Evolutionary conservation across 73 alveolate genomes (phyloP).

Genomic region (Paramecium octaurelia): DNA sequence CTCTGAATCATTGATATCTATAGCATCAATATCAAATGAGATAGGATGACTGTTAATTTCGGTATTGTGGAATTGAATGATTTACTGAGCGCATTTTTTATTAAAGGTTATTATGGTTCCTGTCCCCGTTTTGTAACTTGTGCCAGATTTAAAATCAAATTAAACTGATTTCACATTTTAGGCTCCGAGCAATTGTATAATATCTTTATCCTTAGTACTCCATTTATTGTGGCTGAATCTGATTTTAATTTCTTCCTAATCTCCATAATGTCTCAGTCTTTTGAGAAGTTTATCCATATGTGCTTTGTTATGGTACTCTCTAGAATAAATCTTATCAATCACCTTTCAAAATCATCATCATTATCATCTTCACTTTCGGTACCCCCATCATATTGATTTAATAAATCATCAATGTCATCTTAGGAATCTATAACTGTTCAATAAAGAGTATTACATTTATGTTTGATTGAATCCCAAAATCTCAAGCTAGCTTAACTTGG

Average conservation of each 20-base stretch:
- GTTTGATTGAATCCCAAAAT: slow-evolving; percentile 38
- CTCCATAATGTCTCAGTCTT: slow-evolving; percentile 1
- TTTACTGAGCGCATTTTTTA: not conserved
- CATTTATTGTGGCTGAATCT: not conserved
- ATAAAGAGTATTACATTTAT: not conserved
- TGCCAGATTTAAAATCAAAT: not conserved
- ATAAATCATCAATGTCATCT: slow-evolving; percentile 27
- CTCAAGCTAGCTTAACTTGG: not conserved
- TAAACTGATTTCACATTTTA: not conserved
- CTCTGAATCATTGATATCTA: not conserved
- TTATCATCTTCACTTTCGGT: not conserved
- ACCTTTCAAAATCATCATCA: slow-evolving; percentile 15
- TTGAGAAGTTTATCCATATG: not conserved
- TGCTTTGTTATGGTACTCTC: not conserved
- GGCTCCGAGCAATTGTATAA: not conserved
- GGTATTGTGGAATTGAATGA: not conserved
- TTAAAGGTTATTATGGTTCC: not conserved
- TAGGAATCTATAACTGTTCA: not conserved
- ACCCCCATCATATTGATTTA: slow-evolving; percentile 13
- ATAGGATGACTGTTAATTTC: not conserved
- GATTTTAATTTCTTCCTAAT: slow-evolving; percentile 15
- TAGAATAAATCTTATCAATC: not conserved
- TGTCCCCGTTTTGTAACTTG: not conserved
- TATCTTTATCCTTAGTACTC: not conserved
- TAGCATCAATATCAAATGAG: slow-evolving; percentile 5